Base-by-base conservation (phyloP, 2,329 filamentous ascomycete genomes). In the Coleophoma eucalyptorum region DNA sequence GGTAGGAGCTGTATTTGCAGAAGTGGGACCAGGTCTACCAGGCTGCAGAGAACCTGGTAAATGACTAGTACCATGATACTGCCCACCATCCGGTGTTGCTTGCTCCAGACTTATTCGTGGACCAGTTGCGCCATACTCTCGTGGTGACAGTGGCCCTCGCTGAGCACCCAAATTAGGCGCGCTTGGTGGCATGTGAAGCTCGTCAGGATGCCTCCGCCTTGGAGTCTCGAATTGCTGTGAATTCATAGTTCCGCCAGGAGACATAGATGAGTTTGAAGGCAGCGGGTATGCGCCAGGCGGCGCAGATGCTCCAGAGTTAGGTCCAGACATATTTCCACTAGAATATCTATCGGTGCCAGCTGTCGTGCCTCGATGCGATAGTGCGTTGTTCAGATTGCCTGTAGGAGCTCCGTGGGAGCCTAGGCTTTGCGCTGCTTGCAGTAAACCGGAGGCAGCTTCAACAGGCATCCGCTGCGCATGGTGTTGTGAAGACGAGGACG, bases 41-140 rank as follows among this genome's bases (percentile, higher is more conserved):
- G 79, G 75, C 63, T 86, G 83, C 40, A 87, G 70, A 47, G 81
- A 77, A 52, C 81, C 82, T 16, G 84, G 84, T 4, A 87, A 67
- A 50, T 71, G 66, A 51, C 67, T 70, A 46, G 67, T 65, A 51
- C 61, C 63, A 48, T 70, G 66, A 62, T 76, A 80, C 53, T 78
- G 76, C 31, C 66, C 60, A 49, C 66, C 63, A 49, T 75, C 70
- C 20, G 77, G 70, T 18, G 72, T 74, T n/a, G 76, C 73, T 58
- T 83, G 78, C 57, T 85, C 81, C 45, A 85, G 70, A 60, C 74
- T 83, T 63, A 85, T 81, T 46, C 79, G 79, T 49, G 74, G 70
- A 53, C 73, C 70, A 48, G 66, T 71, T 43, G 69, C 70, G 43
- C 67, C 67, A 60, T 77, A 77, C 49, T 78, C 73, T 56, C 76